Evolutionary conservation across 331 rosid genomes (phyloP).

Genomic region (Saraca asoca): DNA sequence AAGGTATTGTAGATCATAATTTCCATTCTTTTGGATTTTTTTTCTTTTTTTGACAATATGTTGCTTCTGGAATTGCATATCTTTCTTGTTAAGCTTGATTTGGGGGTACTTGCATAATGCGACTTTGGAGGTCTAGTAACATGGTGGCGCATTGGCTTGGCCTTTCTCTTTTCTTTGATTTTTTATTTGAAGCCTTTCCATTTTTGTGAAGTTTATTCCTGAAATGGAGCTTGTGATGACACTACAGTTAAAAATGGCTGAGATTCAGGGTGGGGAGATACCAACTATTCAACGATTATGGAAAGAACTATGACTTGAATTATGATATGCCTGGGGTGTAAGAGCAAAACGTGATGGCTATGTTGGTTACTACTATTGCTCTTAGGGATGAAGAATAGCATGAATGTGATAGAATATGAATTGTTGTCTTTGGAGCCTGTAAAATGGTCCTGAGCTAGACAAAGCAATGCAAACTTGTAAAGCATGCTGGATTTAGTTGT

Average conservation of each 20-base stretch:
- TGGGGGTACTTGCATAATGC: slow-evolving; percentile 16
- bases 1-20: slow-evolving; percentile 52
- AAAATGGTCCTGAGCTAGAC: not conserved
- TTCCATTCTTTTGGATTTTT: slow-evolving; percentile 1
- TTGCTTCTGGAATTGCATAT: slow-evolving; percentile 14
- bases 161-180: not conserved
- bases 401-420: slow-evolving; percentile 4
- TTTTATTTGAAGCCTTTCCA: not conserved
- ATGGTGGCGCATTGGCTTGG: slow-evolving; percentile 6
- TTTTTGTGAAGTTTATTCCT: slow-evolving; percentile 18
- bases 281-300: slow-evolving; percentile 5
- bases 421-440: no score
- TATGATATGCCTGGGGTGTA: no score
- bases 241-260: slow-evolving; percentile 24
- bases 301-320: not conserved
- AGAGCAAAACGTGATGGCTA: slow-evolving; percentile 7
- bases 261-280: slow-evolving; percentile 15
- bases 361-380: slow-evolving; percentile 21
- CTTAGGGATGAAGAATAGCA: not conserved
- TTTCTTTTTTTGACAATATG: not conserved
- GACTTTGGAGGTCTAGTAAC: slow-evolving; percentile 7
- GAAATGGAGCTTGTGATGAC: slow-evolving; percentile 9
- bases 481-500: not conserved
- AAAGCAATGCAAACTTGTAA: not conserved
- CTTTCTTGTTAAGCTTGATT: slow-evolving; percentile 8